phyloP scores from a whole-genome alignment of 1,284 basidiomycete species.

The Moesziomyces sp. region DNA sequence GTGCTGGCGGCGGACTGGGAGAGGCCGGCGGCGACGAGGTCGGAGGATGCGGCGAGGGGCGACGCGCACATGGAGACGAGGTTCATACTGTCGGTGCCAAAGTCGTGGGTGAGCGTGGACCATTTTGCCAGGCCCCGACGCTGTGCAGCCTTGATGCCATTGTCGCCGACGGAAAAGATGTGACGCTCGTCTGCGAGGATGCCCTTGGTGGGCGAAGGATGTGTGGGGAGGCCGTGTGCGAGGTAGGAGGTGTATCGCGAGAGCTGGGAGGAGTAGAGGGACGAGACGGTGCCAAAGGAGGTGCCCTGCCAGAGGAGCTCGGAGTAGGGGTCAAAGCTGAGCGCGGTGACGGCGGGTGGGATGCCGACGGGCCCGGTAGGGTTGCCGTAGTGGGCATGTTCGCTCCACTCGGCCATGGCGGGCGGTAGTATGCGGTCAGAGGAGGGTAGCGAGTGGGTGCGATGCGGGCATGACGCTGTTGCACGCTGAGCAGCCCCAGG shows the following conservation, averaged over 20 bases:
- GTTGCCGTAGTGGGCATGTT: conserved; percentile 59
- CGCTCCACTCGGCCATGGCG: conserved; percentile 62
- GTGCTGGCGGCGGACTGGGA: conserved; percentile 41
- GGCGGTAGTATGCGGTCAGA: background rate
- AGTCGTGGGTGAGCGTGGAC: conserved; percentile 43
- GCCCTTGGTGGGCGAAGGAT: conserved; percentile 65
- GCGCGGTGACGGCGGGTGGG: conserved; percentile 54
- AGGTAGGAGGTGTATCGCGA: conserved; percentile 73
- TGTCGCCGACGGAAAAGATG: conserved; percentile 66
- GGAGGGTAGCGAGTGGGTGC: background rate
- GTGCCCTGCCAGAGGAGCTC: conserved; percentile 90
- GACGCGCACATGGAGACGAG: conserved; percentile 63
- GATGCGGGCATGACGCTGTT: background rate
- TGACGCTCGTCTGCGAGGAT: conserved; percentile 66
- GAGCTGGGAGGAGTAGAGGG: conserved; percentile 78
- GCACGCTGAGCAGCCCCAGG: background rate
- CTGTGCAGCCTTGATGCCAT: conserved; percentile 67
- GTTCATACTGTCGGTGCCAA: conserved; percentile 40
- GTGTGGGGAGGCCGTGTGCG: conserved; percentile 72
- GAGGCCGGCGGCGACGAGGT: conserved; percentile 60
- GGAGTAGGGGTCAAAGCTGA: conserved; percentile 88
- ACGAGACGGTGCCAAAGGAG: conserved; percentile 78
- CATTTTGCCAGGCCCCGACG: conserved; percentile 68
- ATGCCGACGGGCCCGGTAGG: conserved; percentile 55
- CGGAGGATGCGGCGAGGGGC: conserved; percentile 57